Conservation (phyloP, 345 rosid species). For the Excoecaria cochinchinensis region DNA sequence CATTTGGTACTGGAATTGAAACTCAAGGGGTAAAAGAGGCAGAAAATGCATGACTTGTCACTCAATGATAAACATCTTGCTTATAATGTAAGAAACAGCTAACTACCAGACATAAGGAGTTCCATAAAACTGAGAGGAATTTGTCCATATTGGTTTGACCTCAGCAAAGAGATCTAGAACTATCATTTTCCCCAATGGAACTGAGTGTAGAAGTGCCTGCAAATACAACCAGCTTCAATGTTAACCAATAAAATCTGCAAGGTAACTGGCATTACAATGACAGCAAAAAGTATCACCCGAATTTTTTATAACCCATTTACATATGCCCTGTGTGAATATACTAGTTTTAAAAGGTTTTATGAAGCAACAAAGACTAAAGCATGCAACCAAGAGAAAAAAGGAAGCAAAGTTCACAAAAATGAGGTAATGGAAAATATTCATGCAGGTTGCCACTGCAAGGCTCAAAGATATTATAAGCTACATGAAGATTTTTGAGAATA, state of each 20-base stretch:
- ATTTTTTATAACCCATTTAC: too few relatives aligned
- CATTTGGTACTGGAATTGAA: not conserved
- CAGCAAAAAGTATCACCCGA: not conserved
- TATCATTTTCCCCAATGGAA: conserved; percentile 89
- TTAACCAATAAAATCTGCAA: conserved; percentile 4
- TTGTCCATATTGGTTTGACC: conserved; percentile 81
- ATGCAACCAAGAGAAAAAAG: not conserved
- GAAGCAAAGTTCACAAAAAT: not conserved
- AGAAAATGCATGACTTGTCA: conserved; percentile 1
- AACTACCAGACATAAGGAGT: conserved; percentile 89
- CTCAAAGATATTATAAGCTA: not conserved
- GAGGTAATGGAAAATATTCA: not conserved
- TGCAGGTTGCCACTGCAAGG: not conserved
- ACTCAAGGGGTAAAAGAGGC: not conserved
- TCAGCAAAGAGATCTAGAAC: conserved; percentile 96
- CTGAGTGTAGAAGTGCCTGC: conserved; percentile 94
- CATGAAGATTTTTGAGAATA: too few relatives aligned
- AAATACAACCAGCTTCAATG: conserved; percentile 20
- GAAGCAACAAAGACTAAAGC: not conserved
- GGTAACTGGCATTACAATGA: not conserved
- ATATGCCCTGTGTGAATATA: too few relatives aligned
- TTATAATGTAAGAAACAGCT: conserved; percentile 1
- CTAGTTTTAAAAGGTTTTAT: too few relatives aligned
- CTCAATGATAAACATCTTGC: not conserved
- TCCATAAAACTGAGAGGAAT: conserved; percentile 80